Percentiles rank a stretch among this genome's conserved stretches.
phyloP scores from a whole-genome alignment of 345 rosid species.

The thale cress (Arabidopsis thaliana) region DNA sequence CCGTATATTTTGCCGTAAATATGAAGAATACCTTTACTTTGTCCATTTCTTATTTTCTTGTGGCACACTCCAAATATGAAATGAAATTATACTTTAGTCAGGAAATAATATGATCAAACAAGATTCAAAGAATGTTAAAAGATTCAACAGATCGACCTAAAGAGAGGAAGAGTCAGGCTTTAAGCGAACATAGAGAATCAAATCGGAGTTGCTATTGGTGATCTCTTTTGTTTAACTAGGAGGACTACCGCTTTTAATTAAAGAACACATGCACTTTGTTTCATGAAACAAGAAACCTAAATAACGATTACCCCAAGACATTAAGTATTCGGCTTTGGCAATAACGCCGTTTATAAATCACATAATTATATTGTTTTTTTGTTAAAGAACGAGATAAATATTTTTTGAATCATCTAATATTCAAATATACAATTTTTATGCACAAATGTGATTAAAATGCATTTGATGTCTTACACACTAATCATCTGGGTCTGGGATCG shows the following conservation, averaged over 20 bases:
- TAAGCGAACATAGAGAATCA: slow-evolving; percentile 38
- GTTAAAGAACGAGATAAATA: too few species aligned
- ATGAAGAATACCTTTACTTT: not conserved
- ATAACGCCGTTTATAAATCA: too few species aligned
- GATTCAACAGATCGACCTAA: slow-evolving; percentile 29
- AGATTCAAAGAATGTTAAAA: slow-evolving; percentile 34
- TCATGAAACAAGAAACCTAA: slow-evolving; percentile 36
- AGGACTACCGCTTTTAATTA: slow-evolving; percentile 15
- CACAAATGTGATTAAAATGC: not conserved
- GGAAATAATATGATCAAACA: slow-evolving; percentile 18
- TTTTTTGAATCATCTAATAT: too few species aligned
- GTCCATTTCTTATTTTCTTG: slow-evolving; percentile 27
- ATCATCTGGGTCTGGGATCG: not conserved
- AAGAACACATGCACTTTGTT: slow-evolving; percentile 43
- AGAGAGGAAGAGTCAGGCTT: slow-evolving; percentile 38
- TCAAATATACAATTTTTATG: too few species aligned
- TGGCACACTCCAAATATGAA: slow-evolving; percentile 8
- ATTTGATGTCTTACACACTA: not conserved
- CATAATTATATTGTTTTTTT: too few species aligned
- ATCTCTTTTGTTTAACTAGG: slow-evolving; percentile 28
- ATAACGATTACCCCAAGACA: slow-evolving; percentile 25
- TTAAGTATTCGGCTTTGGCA: not conserved
- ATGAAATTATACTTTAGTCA: not conserved
- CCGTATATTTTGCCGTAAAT: not conserved
- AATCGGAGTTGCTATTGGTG: slow-evolving; percentile 32